These are phyloP conservation scores for Fonsecaea nubica DNA, from an alignment of 2,329 filamentous ascomycete genomes.

Conservation along the genomic window DNA sequence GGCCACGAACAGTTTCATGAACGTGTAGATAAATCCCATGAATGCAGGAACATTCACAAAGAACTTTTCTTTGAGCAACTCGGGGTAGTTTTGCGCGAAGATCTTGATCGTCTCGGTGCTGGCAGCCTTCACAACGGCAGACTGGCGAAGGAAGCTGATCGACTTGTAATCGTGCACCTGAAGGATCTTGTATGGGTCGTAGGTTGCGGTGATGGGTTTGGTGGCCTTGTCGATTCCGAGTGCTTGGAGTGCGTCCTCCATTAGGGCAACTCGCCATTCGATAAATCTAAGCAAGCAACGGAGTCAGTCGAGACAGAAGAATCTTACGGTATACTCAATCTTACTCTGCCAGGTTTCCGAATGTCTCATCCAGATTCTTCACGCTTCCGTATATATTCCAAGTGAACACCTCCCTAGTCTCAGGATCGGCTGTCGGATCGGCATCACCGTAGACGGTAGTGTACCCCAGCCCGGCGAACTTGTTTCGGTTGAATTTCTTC, in stretches of 20 bases:
- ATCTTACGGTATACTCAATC: conserved; percentile 41
- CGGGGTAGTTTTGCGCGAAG: conserved; percentile 84
- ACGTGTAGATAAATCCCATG: conserved; percentile 85
- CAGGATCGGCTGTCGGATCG: conserved; percentile 43
- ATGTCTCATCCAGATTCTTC: conserved; percentile 79
- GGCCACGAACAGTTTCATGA: conserved; percentile 77
- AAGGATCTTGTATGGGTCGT: conserved; percentile 86
- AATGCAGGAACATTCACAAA: conserved; percentile 91
- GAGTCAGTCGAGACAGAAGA: conserved; percentile 4
- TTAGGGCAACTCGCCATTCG: conserved; percentile 85
- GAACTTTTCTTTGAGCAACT: conserved; percentile 88
- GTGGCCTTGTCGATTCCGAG: conserved; percentile 74
- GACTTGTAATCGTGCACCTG: conserved; percentile 94
- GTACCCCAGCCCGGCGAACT: conserved; percentile 81
- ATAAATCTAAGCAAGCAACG: conserved; percentile 69
- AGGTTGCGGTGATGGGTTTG: conserved; percentile 71
- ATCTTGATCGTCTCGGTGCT: conserved; percentile 80
- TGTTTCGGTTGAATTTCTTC: conserved; percentile 67
- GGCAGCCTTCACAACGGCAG: conserved; percentile 75
- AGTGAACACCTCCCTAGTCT: conserved; percentile 70
- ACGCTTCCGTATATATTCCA: conserved; percentile 94
- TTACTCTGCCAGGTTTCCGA: conserved; percentile 81
- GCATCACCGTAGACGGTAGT: conserved; percentile 68
- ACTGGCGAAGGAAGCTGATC: conserved; percentile 84
- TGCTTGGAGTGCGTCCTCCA: conserved; percentile 82